Evolutionary conservation across 1,139 yeast species (phyloP).

Genomic region (Suhomyces yuchorum): DNA sequence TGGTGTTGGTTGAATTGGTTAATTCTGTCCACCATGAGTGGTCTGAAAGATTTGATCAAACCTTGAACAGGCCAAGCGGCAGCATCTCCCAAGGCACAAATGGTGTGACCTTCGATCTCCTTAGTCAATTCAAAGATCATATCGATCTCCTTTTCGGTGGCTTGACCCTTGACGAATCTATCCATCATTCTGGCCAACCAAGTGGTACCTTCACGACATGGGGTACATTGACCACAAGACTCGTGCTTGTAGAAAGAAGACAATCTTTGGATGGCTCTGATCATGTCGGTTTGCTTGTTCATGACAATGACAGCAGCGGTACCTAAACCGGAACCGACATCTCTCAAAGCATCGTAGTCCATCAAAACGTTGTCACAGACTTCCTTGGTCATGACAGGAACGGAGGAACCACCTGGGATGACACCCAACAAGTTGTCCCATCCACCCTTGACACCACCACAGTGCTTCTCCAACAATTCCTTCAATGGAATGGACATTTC

Average conservation of each 20-base stretch:
- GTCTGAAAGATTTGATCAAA: constrained; percentile 77
- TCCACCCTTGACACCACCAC: constrained; percentile 89
- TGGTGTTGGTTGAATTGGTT: constrained; percentile 50
- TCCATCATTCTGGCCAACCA: constrained; percentile 85
- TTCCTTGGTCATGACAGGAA: constrained; percentile 72
- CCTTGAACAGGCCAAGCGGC: constrained; percentile 95
- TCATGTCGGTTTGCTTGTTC: constrained; percentile 82
- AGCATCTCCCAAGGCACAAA: constrained; percentile 90
- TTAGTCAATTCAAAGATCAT: constrained; percentile 79
- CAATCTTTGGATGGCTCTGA: constrained; percentile 82
- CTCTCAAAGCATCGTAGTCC: constrained; percentile 86
- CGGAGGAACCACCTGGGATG: constrained; percentile 88
- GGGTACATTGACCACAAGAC: constrained; percentile 93
- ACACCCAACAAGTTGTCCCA: constrained; percentile 89
- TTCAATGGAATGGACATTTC: constrained; percentile 87
- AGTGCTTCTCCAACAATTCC: constrained; percentile 80
- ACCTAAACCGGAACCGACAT: constrained; percentile 83
- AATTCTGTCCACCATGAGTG: constrained; percentile 75
- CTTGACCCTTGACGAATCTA: constrained; percentile 76
- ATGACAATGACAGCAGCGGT: constrained; percentile 91
- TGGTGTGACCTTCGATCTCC: constrained; percentile 87
- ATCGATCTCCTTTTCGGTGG: constrained; percentile 76
- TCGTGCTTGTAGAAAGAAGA: constrained; percentile 84
- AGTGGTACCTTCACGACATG: constrained; percentile 92
- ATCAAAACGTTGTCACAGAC: constrained; percentile 68